Conservation (phyloP, 805 yeast genomes). For the Tetrapisispora iriomotensis region DNA sequence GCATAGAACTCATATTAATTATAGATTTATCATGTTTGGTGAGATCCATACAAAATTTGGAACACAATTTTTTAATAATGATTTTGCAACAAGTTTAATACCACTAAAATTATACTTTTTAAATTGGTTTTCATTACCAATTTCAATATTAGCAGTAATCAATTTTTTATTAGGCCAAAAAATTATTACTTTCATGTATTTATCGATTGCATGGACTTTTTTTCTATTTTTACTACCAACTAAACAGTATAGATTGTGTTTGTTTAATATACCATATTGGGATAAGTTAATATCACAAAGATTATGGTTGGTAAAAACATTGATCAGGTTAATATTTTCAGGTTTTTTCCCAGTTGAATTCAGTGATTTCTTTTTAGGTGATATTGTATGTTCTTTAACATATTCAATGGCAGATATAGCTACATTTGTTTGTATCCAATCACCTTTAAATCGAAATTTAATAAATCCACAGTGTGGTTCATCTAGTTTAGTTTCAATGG, state of each 20-base stretch:
- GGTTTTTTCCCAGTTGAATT: slow-evolving; percentile 94
- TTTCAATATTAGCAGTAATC: slow-evolving; percentile 62
- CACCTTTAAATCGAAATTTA: slow-evolving; percentile 34
- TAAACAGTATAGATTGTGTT: neutral
- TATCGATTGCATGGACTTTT: slow-evolving; percentile 29
- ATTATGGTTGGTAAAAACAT: slow-evolving; percentile 63
- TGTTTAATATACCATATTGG: slow-evolving; percentile 22
- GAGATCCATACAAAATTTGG: slow-evolving; percentile 67
- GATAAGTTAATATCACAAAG: slow-evolving; percentile 44
- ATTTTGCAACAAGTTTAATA: slow-evolving; percentile 29
- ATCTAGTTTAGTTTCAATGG: slow-evolving; percentile 63
- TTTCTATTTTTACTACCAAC: slow-evolving; percentile 14
- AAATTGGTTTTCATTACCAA: slow-evolving; percentile 42
- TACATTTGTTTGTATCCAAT: slow-evolving; percentile 73
- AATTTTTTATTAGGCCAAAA: slow-evolving; percentile 54
- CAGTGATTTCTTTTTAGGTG: slow-evolving; percentile 88
- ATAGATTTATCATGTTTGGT: slow-evolving; percentile 68
- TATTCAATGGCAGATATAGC: slow-evolving; percentile 81
- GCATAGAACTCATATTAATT: slow-evolving; percentile 69
- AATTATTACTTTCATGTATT: slow-evolving; percentile 62
- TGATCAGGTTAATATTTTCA: slow-evolving; percentile 64
- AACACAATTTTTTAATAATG: slow-evolving; percentile 28
- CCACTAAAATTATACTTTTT: slow-evolving; percentile 51
- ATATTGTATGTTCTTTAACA: slow-evolving; percentile 78
- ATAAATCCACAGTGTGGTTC: slow-evolving; percentile 61